Conservation (phyloP, 2,329 filamentous ascomycete genomes). For the Botrytis byssoidea region DNA sequence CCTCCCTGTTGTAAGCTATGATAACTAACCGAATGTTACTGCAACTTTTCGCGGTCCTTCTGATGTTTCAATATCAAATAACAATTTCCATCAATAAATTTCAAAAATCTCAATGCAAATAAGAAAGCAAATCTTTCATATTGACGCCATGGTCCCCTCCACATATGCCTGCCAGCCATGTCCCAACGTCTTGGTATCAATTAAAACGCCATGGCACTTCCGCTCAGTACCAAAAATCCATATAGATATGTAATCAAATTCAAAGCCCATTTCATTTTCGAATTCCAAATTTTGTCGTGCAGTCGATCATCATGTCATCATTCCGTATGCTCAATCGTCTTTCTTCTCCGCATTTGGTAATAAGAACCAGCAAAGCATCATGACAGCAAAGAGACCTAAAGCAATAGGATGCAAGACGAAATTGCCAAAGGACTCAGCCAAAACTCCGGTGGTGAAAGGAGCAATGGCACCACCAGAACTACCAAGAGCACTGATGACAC, state of each 20-base stretch:
- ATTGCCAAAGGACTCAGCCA: slow-evolving; percentile 47
- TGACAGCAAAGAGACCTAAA: slow-evolving; percentile 61
- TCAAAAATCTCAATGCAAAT: background rate
- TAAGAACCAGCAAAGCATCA: slow-evolving; percentile 64
- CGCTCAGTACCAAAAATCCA: slow-evolving; percentile 17
- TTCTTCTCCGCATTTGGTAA: slow-evolving; percentile 59
- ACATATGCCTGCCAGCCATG: slow-evolving; percentile 27
- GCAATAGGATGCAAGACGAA: slow-evolving; percentile 57
- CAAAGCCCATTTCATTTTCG: background rate
- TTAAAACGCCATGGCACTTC: slow-evolving; percentile 33
- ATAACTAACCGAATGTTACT: background rate
- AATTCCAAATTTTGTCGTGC: background rate
- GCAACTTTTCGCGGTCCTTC: background rate
- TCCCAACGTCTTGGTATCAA: slow-evolving; percentile 29
- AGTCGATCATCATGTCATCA: too few relatives aligned
- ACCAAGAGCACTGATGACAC: slow-evolving; percentile 68
- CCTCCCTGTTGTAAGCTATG: background rate
- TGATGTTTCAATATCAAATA: background rate
- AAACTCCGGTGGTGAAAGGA: slow-evolving; percentile 50
- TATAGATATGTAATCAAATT: slow-evolving; percentile 9
- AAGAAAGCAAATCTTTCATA: background rate
- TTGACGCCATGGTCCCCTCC: slow-evolving; percentile 27
- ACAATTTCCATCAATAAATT: background rate
- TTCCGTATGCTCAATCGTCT: slow-evolving; percentile 47
- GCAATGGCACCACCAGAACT: slow-evolving; percentile 67